Base-by-base conservation (phyloP, 2,329 filamentous ascomycete genomes). In the Talaromyces pinophilus region DNA sequence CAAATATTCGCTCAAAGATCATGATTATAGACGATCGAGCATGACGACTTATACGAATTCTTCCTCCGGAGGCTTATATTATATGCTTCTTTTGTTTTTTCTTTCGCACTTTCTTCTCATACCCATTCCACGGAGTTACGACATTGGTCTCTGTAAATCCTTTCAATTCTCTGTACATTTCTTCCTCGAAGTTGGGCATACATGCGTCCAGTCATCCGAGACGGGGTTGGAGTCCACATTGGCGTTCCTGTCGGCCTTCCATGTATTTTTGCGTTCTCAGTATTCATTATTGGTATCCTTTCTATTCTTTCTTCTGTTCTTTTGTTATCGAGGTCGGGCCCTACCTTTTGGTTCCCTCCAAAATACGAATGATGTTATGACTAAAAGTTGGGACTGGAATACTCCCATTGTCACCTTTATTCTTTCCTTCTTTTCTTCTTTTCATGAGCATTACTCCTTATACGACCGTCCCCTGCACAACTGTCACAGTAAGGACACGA, bases 1-100 rank as follows among this genome's bases (percentile, higher is more conserved):
- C 79, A 80, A 65, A 82, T 84, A 25, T 84, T 84, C 67, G 74
- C 80, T 62, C 79, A 79, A 40, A 54, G 46, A 28, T 35, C 52
- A 59, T 57, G 1, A 57, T 46, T 33, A 57, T 35, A 46, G 13
- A 42, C 28, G 22, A 40, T 7, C 33, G 28, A 38, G 17, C 50
- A 28, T 59, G 50, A 57, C 28, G 52, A 60, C 42, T 57, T 59
- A 48, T 13, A 57, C 33, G 54, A 64, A 35, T 19, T 13, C 19
- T 46, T 63, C 25, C 40, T 38, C 7, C 8, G 19, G 52, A 28
- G 25, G 38, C 50, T 63, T 46, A 30, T 42, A 11, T 13, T 13
- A 40, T 33, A 28, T 19, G 38, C 50, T 46, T 64, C 40, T 19
- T 22, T 4, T 38, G n/a, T 38, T 48, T 13, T 40, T 48, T 28